Evolutionary conservation across 768 basidiomycete species (phyloP), one percentile per base, ranked within the genome.

Genomic region (Psilocybe tampanensis): DNA sequence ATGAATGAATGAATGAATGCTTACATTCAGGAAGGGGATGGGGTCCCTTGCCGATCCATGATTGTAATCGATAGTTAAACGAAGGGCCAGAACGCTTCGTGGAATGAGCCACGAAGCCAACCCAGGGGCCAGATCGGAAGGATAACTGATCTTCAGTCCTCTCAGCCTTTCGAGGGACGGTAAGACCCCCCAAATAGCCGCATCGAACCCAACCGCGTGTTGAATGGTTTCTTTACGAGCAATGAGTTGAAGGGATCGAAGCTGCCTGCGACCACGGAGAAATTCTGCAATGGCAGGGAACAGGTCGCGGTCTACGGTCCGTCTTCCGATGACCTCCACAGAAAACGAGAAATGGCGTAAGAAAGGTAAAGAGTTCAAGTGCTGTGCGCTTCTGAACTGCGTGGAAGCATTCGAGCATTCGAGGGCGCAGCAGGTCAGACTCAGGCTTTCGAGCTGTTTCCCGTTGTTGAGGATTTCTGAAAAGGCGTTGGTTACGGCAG

Each of bases 71-170:
- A 86, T 64, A 12, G 73, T 76, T 47, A 87, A 64, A 13, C 74
- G 73, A 49, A 87, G 65, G 13, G 82, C 79, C 5, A 70, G 67
- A 2, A 88, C 78, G 34, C 62, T 75, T 22, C 83, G 67, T 8
- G 88, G 88, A 32, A 91, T 79, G 24, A 90, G 72, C 86, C 88
- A 89, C 44, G 83, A 78, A 8, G 87, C 86, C 18, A 90, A 71
- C 2, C 84, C 81, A 0, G 86, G 78, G 1, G 85, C 78, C 36
- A 90, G 69, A 66, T 89, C 88, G 58, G 74, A 72, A 1, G 89
- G 88, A 63, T 89, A 82, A 4, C 82, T 83, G 52, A 89, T 86
- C 50, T 75, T 78, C 54, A 90, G 66, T 36, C 76, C 78, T n/a
- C 70, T 77, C 49, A 91, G 67, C 12, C 74, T 74, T 17, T 72